Evolutionary conservation across 805 yeast genomes (phyloP).

Genomic region (Yamadazyma scolyti): DNA sequence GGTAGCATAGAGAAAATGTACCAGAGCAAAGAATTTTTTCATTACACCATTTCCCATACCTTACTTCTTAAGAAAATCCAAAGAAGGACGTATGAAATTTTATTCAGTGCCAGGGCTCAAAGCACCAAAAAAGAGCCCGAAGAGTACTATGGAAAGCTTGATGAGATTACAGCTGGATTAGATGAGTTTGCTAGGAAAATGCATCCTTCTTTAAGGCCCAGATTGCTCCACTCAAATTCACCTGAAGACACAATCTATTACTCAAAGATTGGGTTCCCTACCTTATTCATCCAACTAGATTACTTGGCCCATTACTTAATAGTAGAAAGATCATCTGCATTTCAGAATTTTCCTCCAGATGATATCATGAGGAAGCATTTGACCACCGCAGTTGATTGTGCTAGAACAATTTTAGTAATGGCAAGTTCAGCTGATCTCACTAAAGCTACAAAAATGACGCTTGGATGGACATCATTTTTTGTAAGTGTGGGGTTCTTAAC

Average conservation of each 20-base stretch:
- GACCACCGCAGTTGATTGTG: conserved; percentile 22
- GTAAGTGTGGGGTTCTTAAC: conserved; percentile 22
- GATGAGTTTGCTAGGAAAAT: conserved; percentile 14
- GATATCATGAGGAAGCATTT: conserved; percentile 14
- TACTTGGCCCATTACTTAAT: conserved; percentile 23
- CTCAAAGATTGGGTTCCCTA: not conserved
- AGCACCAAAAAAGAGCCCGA: conserved; percentile 9
- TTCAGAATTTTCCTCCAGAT: conserved; percentile 10
- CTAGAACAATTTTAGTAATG: conserved; percentile 21
- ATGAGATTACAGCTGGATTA: conserved; percentile 17
- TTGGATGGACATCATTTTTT: conserved; percentile 17
- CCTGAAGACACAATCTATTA: not conserved
- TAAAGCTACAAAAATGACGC: conserved; percentile 13
- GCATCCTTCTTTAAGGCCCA: conserved; percentile 18
- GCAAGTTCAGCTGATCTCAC: conserved; percentile 10
- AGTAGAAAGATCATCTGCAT: conserved; percentile 26
- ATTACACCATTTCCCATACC: conserved; percentile 16
- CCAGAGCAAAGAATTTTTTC: conserved; percentile 22
- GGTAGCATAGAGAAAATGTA: not conserved
- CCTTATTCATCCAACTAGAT: conserved; percentile 1
- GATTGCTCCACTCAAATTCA: conserved; percentile 1
- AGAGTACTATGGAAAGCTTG: conserved; percentile 6
- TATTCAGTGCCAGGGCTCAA: conserved; percentile 20
- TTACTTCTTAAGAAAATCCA: conserved; percentile 26
- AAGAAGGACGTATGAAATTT: conserved; percentile 16